phyloP scores from a whole-genome alignment of 352 stramenopile genomes.

The Halophytophthora polymorphica region DNA sequence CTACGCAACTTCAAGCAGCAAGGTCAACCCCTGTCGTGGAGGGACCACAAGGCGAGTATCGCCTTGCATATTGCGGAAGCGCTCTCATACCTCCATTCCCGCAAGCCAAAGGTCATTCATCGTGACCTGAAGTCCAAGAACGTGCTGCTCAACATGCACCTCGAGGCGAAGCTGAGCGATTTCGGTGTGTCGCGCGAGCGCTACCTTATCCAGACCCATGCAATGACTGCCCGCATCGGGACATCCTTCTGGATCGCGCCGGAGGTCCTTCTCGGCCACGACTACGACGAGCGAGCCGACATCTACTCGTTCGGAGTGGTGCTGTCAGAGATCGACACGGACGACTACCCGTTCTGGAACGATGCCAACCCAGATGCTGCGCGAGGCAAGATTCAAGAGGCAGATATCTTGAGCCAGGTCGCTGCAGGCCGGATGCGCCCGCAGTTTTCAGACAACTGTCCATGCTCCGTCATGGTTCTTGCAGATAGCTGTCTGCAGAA shows the following conservation, averaged over 20 bases:
- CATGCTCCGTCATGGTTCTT: conserved; percentile 27
- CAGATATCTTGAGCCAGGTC: conserved; percentile 30
- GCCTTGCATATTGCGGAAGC: conserved; percentile 45
- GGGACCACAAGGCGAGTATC: conserved; percentile 34
- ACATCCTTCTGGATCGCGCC: conserved; percentile 42
- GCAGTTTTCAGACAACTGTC: conserved; percentile 29
- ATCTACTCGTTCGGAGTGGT: conserved; percentile 43
- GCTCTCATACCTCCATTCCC: conserved; percentile 43
- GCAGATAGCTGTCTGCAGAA: conserved; percentile 35
- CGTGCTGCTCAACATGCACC: conserved; percentile 43
- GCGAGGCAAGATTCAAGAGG: conserved; percentile 31
- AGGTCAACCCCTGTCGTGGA: conserved; percentile 29
- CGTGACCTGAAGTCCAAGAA: conserved; percentile 42
- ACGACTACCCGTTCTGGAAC: conserved; percentile 40
- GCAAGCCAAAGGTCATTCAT: conserved; percentile 39
- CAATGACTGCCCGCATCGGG: conserved; percentile 33
- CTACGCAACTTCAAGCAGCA: conserved; percentile 31
- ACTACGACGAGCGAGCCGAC: no score
- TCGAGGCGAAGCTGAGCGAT: conserved; percentile 66
- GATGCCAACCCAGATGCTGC: conserved; percentile 14
- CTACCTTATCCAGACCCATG: conserved; percentile 29
- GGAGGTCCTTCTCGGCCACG: no score
- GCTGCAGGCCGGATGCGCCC: conserved; percentile 27
- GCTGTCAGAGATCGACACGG: conserved; percentile 39
- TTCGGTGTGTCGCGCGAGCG: conserved; percentile 50